phyloP scores from a whole-genome alignment of 2,329 filamentous ascomycete genomes.

The Colletotrichum sp. region DNA sequence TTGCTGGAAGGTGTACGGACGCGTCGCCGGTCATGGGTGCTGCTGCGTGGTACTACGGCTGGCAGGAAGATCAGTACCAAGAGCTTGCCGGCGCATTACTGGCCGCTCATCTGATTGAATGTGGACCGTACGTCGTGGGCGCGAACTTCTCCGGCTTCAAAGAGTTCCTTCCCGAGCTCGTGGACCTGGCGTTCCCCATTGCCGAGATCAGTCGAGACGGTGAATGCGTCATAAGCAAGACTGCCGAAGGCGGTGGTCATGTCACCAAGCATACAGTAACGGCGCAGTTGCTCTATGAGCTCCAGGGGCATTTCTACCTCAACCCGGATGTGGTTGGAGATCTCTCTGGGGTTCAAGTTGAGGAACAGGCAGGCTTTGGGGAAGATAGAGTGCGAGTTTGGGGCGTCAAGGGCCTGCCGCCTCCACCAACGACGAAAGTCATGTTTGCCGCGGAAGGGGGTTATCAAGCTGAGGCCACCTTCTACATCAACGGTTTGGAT shows the following conservation, averaged over 20 bases:
- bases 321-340: conserved; percentile 53
- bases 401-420: conserved; percentile 44
- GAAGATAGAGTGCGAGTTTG: conserved; percentile 42
- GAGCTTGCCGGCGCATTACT: conserved; percentile 50
- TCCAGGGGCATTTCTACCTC: conserved; percentile 52
- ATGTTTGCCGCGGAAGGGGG: conserved; percentile 56
- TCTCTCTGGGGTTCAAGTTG: conserved; percentile 37
- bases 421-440: conserved; percentile 56
- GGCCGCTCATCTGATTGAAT: conserved; percentile 56
- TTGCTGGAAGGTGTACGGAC: conserved; percentile 48
- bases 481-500: conserved; percentile 20
- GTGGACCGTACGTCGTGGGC: conserved; percentile 55
- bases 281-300: conserved; percentile 54
- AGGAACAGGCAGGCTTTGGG: conserved; percentile 30
- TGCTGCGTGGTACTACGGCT: conserved; percentile 57
- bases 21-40: conserved; percentile 55
- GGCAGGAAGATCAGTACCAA: conserved; percentile 49
- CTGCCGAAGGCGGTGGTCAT: conserved; percentile 33
- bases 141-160: conserved; percentile 55
- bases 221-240: conserved; percentile 44
- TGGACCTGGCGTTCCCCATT: conserved; percentile 51
- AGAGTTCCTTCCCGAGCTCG: conserved; percentile 28
- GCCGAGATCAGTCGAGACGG: conserved; percentile 52
- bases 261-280: conserved; percentile 41
- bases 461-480: conserved; percentile 44